phyloP scores from a whole-genome alignment of 345 rosid genomes.

The Hibiscus tridactylites region DNA sequence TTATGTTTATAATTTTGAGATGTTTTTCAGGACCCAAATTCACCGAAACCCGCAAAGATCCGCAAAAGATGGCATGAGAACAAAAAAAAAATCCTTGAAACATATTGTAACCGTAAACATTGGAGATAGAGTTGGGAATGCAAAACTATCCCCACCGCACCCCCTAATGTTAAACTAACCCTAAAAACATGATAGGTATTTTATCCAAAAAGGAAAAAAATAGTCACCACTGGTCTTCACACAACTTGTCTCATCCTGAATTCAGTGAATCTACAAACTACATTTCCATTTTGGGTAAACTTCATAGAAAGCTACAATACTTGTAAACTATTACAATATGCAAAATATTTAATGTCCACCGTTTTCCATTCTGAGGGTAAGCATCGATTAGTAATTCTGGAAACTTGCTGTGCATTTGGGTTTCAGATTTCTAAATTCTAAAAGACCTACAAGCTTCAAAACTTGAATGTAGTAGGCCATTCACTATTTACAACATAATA shows the following conservation, averaged over 20 bases:
- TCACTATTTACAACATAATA: not conserved
- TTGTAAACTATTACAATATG: not conserved
- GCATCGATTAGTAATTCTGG: not conserved
- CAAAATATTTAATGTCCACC: slow-evolving; percentile 3
- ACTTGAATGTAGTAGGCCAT: no score
- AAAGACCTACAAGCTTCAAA: not conserved
- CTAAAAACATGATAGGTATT: no score
- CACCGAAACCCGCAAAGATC: no score
- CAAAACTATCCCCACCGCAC: no score
- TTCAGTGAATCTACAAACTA: slow-evolving; percentile 6
- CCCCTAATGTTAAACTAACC: no score
- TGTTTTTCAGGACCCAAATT: no score
- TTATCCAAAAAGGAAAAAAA: not conserved
- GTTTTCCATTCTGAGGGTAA: slow-evolving; percentile 2
- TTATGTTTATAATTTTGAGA: no score
- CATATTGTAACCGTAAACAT: no score
- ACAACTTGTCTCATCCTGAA: slow-evolving; percentile 11
- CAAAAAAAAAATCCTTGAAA: no score
- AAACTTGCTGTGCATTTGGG: not conserved
- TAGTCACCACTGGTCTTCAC: slow-evolving; percentile 18
- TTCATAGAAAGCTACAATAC: slow-evolving; percentile 5
- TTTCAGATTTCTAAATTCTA: not conserved
- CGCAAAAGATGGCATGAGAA: no score
- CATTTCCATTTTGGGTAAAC: not conserved
- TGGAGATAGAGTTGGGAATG: no score